Conservation (phyloP, 352 stramenopile genomes). For the Aphanomyces invadans region DNA sequence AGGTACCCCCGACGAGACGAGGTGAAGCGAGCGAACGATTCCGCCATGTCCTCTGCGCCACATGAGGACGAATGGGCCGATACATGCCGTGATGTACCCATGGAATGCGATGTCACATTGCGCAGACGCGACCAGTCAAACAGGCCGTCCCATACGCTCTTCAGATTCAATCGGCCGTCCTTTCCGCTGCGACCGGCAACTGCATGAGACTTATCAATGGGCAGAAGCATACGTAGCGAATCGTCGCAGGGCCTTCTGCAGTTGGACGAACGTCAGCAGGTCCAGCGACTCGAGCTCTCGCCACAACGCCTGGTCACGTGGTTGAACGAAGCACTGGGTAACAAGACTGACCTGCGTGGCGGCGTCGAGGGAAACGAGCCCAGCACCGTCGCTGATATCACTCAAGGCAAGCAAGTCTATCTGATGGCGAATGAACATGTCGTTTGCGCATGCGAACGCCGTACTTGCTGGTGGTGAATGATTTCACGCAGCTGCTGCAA, state of each 20-base stretch:
- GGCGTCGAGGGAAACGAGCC: conserved; percentile 60
- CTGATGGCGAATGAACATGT: neutral
- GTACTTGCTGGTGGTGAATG: neutral
- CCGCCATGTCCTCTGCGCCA: neutral
- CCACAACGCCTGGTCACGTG: neutral
- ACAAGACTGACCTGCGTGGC: too few species aligned
- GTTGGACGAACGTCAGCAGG: neutral
- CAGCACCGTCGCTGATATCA: conserved; percentile 35
- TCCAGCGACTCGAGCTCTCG: neutral
- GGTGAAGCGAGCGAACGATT: neutral
- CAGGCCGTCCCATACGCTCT: neutral
- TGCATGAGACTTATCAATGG: neutral
- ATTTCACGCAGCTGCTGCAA: neutral
- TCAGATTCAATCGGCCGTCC: neutral
- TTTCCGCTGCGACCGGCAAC: neutral
- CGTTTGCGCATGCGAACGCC: too few species aligned
- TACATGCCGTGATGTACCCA: neutral
- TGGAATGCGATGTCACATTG: neutral
- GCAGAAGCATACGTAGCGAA: neutral
- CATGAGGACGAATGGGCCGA: neutral
- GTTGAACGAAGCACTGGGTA: neutral
- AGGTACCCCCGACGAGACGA: neutral
- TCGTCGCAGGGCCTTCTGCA: neutral
- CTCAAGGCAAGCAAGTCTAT: neutral
- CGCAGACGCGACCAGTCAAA: conserved; percentile 10